phyloP scores from a whole-genome alignment of 2,329 filamentous ascomycete species.

The Aspergillus ochraceus region DNA sequence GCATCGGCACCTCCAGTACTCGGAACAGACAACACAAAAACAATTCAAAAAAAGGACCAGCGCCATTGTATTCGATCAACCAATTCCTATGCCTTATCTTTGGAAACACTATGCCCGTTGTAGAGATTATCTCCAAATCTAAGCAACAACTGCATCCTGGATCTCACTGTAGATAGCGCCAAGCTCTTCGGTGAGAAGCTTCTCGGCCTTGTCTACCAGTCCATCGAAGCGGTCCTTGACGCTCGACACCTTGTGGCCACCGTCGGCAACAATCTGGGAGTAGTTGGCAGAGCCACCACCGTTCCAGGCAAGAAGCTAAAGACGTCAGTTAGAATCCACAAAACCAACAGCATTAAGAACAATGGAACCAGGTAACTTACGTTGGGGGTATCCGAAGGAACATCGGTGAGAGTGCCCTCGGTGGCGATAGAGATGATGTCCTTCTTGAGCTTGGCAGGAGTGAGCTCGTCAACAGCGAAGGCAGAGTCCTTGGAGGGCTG shows the following conservation, averaged over 20 bases:
- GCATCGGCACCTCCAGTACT: conserved; percentile 14
- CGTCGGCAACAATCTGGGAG: conserved; percentile 73
- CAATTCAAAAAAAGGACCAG: conserved; percentile 19
- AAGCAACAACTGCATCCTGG: conserved; percentile 41
- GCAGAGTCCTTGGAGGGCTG: conserved; percentile 88
- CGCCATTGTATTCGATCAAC: conserved; percentile 28
- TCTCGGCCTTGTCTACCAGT: conserved; percentile 50
- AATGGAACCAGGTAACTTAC: conserved; percentile 40
- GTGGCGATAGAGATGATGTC: conserved; percentile 83
- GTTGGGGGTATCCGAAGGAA: conserved; percentile 86
- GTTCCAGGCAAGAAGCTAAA: conserved; percentile 89
- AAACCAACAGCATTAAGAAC: neutral
- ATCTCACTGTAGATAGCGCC: conserved; percentile 48
- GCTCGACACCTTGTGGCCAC: conserved; percentile 61
- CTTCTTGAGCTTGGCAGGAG: conserved; percentile 90
- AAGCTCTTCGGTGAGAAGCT: conserved; percentile 45
- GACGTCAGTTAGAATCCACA: conserved; percentile 23
- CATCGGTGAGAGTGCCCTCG: conserved; percentile 71
- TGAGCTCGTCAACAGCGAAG: conserved; percentile 85
- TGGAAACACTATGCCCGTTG: conserved; percentile 9
- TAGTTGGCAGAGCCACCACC: conserved; percentile 94
- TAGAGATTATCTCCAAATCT: conserved; percentile 39
- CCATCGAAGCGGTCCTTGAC: conserved; percentile 41
- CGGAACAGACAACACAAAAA: conserved; percentile 17
- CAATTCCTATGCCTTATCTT: conserved; percentile 21